Conservation (phyloP, 73 alveolate genomes). For the Diophrys appendiculata region DNA sequence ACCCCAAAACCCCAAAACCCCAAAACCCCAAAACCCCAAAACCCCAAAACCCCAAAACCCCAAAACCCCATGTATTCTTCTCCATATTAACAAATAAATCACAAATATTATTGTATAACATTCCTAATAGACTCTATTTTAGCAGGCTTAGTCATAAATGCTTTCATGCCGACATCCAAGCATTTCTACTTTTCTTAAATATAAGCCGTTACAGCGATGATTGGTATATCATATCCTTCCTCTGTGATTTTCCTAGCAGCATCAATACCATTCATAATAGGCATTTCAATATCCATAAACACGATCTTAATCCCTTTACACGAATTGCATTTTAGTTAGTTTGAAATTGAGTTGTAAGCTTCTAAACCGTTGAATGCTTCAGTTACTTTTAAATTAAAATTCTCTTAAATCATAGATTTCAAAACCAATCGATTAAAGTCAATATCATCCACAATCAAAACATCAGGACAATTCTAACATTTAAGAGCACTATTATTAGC, state of each 20-base stretch:
- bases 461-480: conserved; percentile 22
- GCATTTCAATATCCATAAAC: not conserved
- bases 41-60: too few species aligned
- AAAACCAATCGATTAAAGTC: not conserved
- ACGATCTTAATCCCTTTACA: not conserved
- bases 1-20: too few species aligned
- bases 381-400: not conserved
- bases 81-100: too few species aligned
- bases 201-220: not conserved
- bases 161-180: not conserved
- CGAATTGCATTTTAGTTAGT: too few species aligned
- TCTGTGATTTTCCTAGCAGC: not conserved
- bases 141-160: not conserved
- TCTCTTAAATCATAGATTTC: not conserved
- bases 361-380: conserved; percentile 6
- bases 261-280: not conserved
- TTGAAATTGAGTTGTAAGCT: too few species aligned
- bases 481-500: too few species aligned
- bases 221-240: not conserved
- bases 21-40: too few species aligned
- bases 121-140: not conserved
- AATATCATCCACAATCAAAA: conserved; percentile 10
- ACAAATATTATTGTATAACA: not conserved
- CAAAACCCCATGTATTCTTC: too few species aligned
- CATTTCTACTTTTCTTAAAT: not conserved